phyloP scores from a whole-genome alignment of 75 land plant genomes.

The Pseudotsuga menziesii region DNA sequence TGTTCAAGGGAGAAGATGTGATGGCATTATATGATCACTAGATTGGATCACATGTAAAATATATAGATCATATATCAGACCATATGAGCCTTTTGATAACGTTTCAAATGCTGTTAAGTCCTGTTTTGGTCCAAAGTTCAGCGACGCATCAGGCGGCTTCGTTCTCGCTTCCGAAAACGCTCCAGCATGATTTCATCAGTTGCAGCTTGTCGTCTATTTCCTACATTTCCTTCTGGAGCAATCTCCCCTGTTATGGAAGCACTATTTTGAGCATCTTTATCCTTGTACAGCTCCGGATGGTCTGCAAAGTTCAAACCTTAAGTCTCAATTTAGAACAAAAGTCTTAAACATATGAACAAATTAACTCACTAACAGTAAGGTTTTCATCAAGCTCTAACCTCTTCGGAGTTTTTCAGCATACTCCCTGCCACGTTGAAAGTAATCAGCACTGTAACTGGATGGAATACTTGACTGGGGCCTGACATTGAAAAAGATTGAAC shows the following conservation, averaged over 20 bases:
- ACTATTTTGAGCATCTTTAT: slow-evolving; percentile 32
- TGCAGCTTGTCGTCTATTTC: slow-evolving; percentile 78
- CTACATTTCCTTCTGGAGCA: slow-evolving; percentile 26
- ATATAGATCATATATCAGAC: neutral
- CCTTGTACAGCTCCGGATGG: slow-evolving; percentile 80
- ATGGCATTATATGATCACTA: neutral
- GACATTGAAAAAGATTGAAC: neutral
- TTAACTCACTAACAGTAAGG: neutral
- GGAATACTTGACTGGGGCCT: slow-evolving; percentile 60
- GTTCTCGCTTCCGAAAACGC: slow-evolving; percentile 92
- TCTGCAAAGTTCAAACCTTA: slow-evolving; percentile 54
- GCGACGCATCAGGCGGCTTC: slow-evolving; percentile 80
- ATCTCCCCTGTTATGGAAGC: slow-evolving; percentile 12
- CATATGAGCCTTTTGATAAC: neutral
- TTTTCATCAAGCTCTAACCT: slow-evolving; percentile 34
- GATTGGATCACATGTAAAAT: neutral
- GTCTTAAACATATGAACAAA: neutral
- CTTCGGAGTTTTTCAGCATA: slow-evolving; percentile 90
- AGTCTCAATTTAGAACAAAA: neutral
- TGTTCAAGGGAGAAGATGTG: neutral
- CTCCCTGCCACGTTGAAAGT: slow-evolving; percentile 88
- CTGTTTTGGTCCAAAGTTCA: neutral
- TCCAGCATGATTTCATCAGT: slow-evolving; percentile 97
- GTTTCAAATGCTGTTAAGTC: neutral
- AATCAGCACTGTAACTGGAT: slow-evolving; percentile 95